These are phyloP conservation scores for Fragilaria radians DNA, from an alignment of 108 stramenopile species.

Conservation along the genomic window DNA sequence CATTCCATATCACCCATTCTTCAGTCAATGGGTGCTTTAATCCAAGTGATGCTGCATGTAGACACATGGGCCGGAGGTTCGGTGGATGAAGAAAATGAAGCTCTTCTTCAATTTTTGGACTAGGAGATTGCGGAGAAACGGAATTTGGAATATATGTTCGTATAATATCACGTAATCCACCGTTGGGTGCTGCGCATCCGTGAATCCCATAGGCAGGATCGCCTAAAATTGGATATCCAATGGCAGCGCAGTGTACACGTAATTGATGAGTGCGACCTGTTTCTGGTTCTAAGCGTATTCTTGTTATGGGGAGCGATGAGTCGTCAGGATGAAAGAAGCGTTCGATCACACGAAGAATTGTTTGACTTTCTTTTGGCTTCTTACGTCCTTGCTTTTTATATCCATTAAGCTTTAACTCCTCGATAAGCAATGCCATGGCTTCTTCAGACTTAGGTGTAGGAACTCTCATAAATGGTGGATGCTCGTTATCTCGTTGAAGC, in stretches of 20 bases:
- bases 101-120: constrained; percentile 41
- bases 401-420: not conserved
- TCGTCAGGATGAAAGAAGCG: not conserved
- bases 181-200: constrained; percentile 68
- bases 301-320: not conserved
- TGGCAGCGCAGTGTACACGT: constrained; percentile 75
- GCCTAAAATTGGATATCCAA: constrained; percentile 81
- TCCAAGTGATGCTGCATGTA: constrained; percentile 71
- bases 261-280: constrained; percentile 85
- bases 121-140: constrained; percentile 23
- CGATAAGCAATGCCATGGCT: not conserved
- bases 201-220: constrained; percentile 70
- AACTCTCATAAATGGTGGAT: constrained; percentile 76
- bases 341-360: not conserved
- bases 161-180: constrained; percentile 56
- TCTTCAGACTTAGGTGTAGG: constrained; percentile 27
- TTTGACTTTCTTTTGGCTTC: not conserved
- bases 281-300: constrained; percentile 15
- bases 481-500: constrained; percentile 74
- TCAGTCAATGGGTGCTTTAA: constrained; percentile 67
- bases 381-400: constrained; percentile 1
- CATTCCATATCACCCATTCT: constrained; percentile 21
- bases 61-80: constrained; percentile 46
- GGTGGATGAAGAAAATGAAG: constrained; percentile 25
- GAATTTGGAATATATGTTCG: constrained; percentile 33